Percentiles rank a stretch among this genome's conserved stretches.
These are phyloP conservation scores for Coniochaeta hoffmannii DNA, from an alignment of 2,329 filamentous ascomycete species.

Conservation along the genomic window DNA sequence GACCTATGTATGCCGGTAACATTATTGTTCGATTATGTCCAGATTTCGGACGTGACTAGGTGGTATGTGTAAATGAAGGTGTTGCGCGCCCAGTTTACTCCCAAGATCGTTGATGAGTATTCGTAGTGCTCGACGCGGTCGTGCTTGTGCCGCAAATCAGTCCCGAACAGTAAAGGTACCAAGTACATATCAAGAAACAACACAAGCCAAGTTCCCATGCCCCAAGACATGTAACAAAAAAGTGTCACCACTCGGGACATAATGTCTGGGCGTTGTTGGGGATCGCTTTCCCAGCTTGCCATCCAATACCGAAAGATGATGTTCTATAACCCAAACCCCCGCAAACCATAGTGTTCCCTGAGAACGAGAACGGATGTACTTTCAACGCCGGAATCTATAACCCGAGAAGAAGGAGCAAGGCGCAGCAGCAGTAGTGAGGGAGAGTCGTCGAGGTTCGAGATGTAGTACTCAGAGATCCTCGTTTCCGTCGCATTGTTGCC, in stretches of 20 bases:
- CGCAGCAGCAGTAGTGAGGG: conserved; percentile 2
- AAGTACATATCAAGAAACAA: background rate
- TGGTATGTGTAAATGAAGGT: background rate
- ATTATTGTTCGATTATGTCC: background rate
- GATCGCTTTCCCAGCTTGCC: background rate
- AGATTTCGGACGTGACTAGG: background rate
- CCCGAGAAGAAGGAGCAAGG: background rate
- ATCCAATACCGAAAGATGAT: background rate
- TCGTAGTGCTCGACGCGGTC: no score
- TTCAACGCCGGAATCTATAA: conserved; percentile 3
- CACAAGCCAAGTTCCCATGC: background rate
- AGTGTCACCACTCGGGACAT: background rate
- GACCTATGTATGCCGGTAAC: background rate
- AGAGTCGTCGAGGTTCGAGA: conserved; percentile 5
- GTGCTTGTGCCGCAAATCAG: background rate
- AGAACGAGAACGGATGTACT: background rate
- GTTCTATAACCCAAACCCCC: conserved; percentile 1
- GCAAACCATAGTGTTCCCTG: background rate
- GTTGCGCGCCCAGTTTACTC: background rate
- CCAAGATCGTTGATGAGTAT: background rate
- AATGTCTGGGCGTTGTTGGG: background rate
- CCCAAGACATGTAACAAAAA: background rate
- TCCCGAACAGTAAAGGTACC: background rate
- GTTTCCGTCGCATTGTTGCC: conserved; percentile 59
- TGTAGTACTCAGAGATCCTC: conserved; percentile 41